Percentiles rank a stretch among this genome's conserved stretches.
phyloP scores from a whole-genome alignment of 441 rosid species.

The Adansonia madagascariensis region DNA sequence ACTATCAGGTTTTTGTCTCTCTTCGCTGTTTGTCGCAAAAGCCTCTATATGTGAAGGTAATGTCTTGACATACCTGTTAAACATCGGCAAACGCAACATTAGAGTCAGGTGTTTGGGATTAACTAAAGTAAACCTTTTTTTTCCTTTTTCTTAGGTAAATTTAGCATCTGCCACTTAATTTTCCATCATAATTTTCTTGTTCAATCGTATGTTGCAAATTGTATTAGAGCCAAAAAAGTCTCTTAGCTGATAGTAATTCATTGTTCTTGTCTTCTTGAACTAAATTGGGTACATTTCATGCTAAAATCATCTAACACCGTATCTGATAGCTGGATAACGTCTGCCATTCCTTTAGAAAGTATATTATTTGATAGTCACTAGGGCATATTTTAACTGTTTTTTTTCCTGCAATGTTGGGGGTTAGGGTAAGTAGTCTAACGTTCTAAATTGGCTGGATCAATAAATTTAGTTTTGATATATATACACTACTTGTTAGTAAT shows the following conservation, averaged over 20 bases:
- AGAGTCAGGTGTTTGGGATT: not conserved
- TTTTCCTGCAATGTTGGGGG: not conserved
- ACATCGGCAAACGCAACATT: not conserved
- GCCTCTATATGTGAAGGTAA: not conserved
- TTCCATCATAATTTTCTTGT: not conserved
- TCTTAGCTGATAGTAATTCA: not conserved
- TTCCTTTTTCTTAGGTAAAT: not conserved
- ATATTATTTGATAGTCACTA: not conserved
- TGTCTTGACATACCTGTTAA: no score
- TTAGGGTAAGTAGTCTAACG: not conserved
- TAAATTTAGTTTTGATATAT: no score
- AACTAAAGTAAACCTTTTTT: not conserved
- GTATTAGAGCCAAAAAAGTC: not conserved
- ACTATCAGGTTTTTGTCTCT: conserved; percentile 8
- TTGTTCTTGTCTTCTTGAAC: conserved; percentile 9
- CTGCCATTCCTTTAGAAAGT: not conserved
- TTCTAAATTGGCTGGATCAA: no score
- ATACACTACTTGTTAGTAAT: no score
- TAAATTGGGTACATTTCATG: not conserved
- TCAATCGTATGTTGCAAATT: not conserved
- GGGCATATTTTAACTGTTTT: not conserved
- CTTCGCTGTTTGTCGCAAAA: not conserved
- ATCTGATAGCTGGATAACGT: no score
- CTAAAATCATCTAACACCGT: not conserved
- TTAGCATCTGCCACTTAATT: not conserved